Percentiles rank a stretch among this genome's conserved stretches.
These are phyloP conservation scores for Lumnitzera racemosa DNA, from an alignment of 345 rosid genomes.

Conservation along the genomic window DNA sequence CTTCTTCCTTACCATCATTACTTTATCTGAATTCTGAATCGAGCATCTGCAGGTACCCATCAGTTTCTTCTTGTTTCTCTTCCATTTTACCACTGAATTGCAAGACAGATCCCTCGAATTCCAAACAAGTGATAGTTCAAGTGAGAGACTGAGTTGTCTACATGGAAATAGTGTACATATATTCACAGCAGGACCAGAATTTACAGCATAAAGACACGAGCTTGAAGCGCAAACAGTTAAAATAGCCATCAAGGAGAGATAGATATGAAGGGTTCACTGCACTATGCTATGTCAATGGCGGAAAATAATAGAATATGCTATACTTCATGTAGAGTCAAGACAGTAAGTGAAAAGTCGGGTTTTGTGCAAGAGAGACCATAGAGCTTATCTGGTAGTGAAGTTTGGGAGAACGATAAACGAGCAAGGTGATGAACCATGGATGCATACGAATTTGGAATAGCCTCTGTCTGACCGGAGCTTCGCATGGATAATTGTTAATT, in stretches of 20 bases:
- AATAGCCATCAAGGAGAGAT: slow-evolving; percentile 26
- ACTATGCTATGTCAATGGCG: too few species aligned
- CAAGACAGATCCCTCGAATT: slow-evolving; percentile 21
- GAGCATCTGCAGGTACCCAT: slow-evolving; percentile 25
- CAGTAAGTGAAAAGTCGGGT: background rate
- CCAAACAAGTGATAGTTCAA: slow-evolving; percentile 13
- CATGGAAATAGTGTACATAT: slow-evolving; percentile 14
- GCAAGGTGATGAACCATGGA: too few species aligned
- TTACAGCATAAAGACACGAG: slow-evolving; percentile 24
- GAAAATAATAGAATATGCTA: too few species aligned
- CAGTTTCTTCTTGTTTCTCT: slow-evolving; percentile 26
- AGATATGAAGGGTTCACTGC: too few species aligned
- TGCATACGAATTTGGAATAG: too few species aligned
- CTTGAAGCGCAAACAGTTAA: slow-evolving; percentile 37
- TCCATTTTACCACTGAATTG: slow-evolving; percentile 26
- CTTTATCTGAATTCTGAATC: slow-evolving; percentile 22
- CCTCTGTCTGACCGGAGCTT: too few species aligned
- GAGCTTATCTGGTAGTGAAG: too few species aligned
- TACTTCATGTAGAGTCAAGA: background rate
- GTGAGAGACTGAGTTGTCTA: slow-evolving; percentile 7
- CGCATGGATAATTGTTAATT: too few species aligned
- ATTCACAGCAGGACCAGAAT: slow-evolving; percentile 17
- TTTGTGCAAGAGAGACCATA: background rate
- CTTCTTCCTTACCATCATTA: slow-evolving; percentile 20
- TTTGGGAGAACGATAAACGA: too few species aligned